Conservation (phyloP, 1,284 basidiomycete genomes). For the Marasmius sp. region DNA sequence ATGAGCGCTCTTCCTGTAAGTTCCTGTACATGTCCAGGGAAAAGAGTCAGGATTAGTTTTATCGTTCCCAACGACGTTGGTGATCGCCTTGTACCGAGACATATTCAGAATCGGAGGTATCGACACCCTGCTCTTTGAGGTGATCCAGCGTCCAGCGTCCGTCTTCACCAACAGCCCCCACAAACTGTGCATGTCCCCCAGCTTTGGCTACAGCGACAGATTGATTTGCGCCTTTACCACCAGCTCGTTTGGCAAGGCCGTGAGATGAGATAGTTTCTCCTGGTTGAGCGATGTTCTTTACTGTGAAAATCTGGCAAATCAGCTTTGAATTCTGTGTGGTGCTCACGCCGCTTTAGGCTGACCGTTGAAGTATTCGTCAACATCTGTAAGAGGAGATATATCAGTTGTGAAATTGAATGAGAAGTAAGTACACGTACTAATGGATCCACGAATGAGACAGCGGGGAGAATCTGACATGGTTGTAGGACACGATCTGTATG, state of each 20-base stretch:
- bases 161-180: slow-evolving; percentile 50
- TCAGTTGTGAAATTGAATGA: background rate
- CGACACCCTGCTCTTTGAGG: slow-evolving; percentile 32
- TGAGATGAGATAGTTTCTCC: slow-evolving; percentile 58
- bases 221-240: slow-evolving; percentile 64
- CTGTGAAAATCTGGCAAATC: slow-evolving; percentile 25
- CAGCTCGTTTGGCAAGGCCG: slow-evolving; percentile 43
- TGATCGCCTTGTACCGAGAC: background rate
- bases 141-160: slow-evolving; percentile 44
- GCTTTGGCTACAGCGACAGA: slow-evolving; percentile 53
- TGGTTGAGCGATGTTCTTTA: slow-evolving; percentile 48
- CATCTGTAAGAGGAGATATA: slow-evolving; percentile 32
- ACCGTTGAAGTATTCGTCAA: slow-evolving; percentile 62
- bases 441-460: slow-evolving; percentile 53
- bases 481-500: background rate
- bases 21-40: slow-evolving; percentile 34
- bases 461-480: slow-evolving; percentile 11
- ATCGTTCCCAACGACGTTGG: background rate
- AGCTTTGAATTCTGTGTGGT: background rate
- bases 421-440: slow-evolving; percentile 39
- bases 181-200: slow-evolving; percentile 41
- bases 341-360: slow-evolving; percentile 6
- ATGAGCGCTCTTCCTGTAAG: slow-evolving; percentile 57
- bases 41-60: background rate
- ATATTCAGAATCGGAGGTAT: slow-evolving; percentile 36